Percentiles rank a stretch among this genome's conserved stretches.
phyloP scores from a whole-genome alignment of 2,329 filamentous ascomycete genomes.

The Colletotrichum tanaceti region DNA sequence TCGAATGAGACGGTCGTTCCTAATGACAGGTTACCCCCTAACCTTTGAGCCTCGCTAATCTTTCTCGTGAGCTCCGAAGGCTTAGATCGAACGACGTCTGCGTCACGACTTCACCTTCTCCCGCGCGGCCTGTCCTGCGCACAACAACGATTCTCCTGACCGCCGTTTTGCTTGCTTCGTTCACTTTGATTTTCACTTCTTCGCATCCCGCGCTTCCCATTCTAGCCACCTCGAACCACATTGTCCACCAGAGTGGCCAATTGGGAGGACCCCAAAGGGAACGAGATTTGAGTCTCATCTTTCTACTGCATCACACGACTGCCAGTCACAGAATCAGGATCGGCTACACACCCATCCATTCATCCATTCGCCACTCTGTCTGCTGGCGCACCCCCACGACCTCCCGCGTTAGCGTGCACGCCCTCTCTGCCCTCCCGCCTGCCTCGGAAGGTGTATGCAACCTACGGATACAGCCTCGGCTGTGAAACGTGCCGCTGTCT shows the following conservation, averaged over 20 bases:
- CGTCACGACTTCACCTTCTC: conserved; percentile 5
- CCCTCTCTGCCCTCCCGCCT: not conserved
- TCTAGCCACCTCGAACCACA: conserved; percentile 10
- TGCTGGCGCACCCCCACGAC: conserved; percentile 1
- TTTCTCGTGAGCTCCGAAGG: conserved; percentile 1
- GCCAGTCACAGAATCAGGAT: not conserved
- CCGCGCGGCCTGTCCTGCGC: conserved; percentile 4
- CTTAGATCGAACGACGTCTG: conserved; percentile 18
- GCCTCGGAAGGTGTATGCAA: conserved; percentile 1
- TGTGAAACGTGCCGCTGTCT: conserved; percentile 29
- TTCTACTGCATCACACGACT: conserved; percentile 23
- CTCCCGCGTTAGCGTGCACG: not conserved
- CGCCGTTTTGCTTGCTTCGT: conserved; percentile 12
- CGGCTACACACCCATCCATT: not conserved
- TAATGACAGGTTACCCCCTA: conserved; percentile 29
- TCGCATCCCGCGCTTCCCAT: conserved; percentile 5
- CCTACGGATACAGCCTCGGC: conserved; percentile 14
- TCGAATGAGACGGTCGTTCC: conserved; percentile 22
- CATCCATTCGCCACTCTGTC: not conserved
- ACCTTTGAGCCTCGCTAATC: conserved; percentile 24
- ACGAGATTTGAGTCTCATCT: conserved; percentile 9
- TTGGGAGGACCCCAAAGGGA: conserved; percentile 23
- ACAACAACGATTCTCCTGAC: not conserved
- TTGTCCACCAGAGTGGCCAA: conserved; percentile 25
- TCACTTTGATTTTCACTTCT: conserved; percentile 6